Base-by-base conservation (phyloP, 306 rosid genomes). In the Quercus robur region DNA sequence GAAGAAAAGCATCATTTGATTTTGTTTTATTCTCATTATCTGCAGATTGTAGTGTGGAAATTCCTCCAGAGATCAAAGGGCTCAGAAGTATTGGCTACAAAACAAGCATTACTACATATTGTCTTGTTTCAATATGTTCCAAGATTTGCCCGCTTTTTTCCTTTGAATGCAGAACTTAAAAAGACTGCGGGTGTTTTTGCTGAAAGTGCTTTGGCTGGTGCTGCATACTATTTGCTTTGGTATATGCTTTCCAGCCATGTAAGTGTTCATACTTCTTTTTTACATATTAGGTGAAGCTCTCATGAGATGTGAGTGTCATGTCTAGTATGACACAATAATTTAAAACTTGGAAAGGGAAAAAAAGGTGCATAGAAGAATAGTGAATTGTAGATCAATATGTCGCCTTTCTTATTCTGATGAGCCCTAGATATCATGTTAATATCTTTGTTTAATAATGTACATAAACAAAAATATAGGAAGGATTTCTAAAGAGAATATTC, bases 171-270 rank as follows among this genome's bases (percentile, higher is more conserved):
- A 4, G 97, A 93, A 58, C 92, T 95, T 59, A 95, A 95, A 76
- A 95, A 93, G 86, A 89, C 92, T 20, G 94, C 97, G 1, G 97
- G 97, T 73, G 92, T 90, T 64, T 91, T 95, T 46, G 88, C 99
- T 59, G 94, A 91, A 78, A 90, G 90, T 84, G 99, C 99, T 56
- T 85, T 92, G 80, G 85, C 91, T 1, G 97, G 97, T 41, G 97
- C 98, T 71, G 87, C 87, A 13, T 91, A 93, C 90, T 93, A 95
- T 87, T 81, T 95, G 89, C 89, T 93, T 23, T 86, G 93, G 89
- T 93, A 87, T 70, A 81, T 95, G 90, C 96, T 95, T 81, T 91
- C 95, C 67, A 90, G 96, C 78, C 98, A 95, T 81, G 99, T 95
- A 85, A 87, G 93, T 81, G 8, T 41, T 31, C 5, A 12, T 70